Conservation (phyloP, 2,329 filamentous ascomycete genomes). For the Blastomyces percursus region DNA sequence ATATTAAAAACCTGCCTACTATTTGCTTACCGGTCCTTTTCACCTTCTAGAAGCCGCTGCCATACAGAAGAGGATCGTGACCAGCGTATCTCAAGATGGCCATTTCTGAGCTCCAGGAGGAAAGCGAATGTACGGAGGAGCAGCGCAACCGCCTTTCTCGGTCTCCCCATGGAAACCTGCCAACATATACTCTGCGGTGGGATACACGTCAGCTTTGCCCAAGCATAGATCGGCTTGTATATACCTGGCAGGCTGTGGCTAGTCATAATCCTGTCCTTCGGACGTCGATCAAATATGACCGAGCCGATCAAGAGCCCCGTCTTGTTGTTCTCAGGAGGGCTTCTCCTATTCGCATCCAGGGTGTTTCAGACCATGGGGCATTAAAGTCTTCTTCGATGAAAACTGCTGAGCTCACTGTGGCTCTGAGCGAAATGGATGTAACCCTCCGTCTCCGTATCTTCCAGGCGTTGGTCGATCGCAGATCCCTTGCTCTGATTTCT, state of each 20-base stretch:
- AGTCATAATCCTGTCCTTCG: constrained; percentile 5
- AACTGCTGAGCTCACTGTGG: not conserved
- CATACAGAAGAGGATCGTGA: not conserved
- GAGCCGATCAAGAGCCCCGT: not conserved
- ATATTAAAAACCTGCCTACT: not conserved
- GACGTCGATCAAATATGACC: not conserved
- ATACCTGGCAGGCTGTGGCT: constrained; percentile 7
- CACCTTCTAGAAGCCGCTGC: not conserved
- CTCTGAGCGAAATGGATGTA: not conserved
- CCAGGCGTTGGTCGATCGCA: constrained; percentile 1
- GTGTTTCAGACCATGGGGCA: not conserved
- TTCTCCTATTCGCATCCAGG: constrained; percentile 2
- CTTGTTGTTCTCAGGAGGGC: not conserved
- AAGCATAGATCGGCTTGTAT: constrained; percentile 2
- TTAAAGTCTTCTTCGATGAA: not conserved
- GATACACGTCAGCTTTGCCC: not conserved
- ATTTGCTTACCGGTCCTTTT: not conserved
- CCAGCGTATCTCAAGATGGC: not conserved
- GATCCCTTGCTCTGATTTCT: constrained; percentile 1
- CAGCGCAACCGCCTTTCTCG: not conserved
- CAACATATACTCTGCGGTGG: not conserved
- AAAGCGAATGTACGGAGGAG: not conserved
- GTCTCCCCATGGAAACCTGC: not conserved
- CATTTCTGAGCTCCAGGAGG: not conserved
- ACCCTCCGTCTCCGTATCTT: constrained; percentile 2